Conservation (phyloP, 768 basidiomycete species). For the Hortiboletus campestris region DNA sequence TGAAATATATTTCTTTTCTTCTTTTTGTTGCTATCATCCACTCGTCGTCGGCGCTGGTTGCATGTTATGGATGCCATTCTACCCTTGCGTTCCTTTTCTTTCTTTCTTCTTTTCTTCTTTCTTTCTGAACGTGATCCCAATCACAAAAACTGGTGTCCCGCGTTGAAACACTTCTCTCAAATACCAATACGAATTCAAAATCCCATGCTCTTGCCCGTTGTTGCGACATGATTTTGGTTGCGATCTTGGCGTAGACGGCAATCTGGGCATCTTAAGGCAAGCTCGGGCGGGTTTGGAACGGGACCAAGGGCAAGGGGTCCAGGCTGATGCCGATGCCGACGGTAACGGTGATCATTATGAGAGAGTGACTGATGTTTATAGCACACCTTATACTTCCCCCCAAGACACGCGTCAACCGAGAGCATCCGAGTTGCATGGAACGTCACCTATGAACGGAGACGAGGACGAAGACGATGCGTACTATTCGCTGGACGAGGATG, state of each 20-base stretch:
- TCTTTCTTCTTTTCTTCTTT: background rate
- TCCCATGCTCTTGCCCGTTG: constrained; percentile 3
- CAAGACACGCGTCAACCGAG: constrained; percentile 7
- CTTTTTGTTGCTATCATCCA: constrained; percentile 38
- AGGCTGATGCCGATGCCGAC: background rate
- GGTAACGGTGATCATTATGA: constrained; percentile 5
- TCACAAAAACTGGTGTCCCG: constrained; percentile 9
- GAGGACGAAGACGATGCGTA: constrained; percentile 36
- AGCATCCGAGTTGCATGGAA: constrained; percentile 6
- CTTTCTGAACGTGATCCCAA: constrained; percentile 2
- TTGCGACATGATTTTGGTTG: constrained; percentile 10
- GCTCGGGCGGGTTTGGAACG: background rate
- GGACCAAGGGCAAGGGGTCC: background rate
- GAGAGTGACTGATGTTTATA: constrained; percentile 18
- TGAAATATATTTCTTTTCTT: constrained; percentile 67
- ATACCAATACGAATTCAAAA: constrained; percentile 18
- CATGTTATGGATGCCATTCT: constrained; percentile 12
- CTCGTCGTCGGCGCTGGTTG: constrained; percentile 12
- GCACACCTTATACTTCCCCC: constrained; percentile 25
- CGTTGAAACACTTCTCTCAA: background rate
- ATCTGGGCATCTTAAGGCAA: background rate
- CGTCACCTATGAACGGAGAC: constrained; percentile 20
- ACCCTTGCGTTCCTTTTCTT: background rate
- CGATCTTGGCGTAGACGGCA: constrained; percentile 6
- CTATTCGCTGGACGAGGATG: constrained; percentile 30